Evolutionary conservation across 106 monocot genomes (phyloP).

Genomic region (Dendrobium catenatum): DNA sequence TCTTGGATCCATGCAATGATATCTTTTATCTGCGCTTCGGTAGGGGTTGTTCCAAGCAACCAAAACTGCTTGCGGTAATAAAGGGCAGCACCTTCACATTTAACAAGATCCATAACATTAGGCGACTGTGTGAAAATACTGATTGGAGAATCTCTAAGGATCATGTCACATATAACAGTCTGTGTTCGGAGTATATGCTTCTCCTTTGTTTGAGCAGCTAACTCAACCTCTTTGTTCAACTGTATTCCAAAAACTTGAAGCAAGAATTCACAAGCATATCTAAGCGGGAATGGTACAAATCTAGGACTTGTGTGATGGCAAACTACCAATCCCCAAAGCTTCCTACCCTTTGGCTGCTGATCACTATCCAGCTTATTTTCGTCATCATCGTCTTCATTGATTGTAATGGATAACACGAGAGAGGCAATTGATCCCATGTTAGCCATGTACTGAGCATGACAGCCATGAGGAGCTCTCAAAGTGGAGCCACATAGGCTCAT

Average conservation of each 20-base stretch:
- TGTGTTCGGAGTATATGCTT: slow-evolving; percentile 74
- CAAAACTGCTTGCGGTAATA: slow-evolving; percentile 61
- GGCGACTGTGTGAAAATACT: slow-evolving; percentile 83
- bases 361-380: slow-evolving; percentile 27
- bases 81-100: slow-evolving; percentile 90
- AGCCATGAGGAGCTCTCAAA: slow-evolving; percentile 83
- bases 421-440: slow-evolving; percentile 93
- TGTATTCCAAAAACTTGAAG: slow-evolving; percentile 83
- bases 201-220: slow-evolving; percentile 77
- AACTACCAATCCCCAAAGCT: slow-evolving; percentile 90
- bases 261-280: slow-evolving; percentile 92
- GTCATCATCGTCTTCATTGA: slow-evolving; percentile 60
- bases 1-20: slow-evolving; percentile 63
- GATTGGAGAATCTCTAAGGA: slow-evolving; percentile 75
- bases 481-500: slow-evolving; percentile 65
- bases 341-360: slow-evolving; percentile 45
- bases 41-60: slow-evolving; percentile 61
- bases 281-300: slow-evolving; percentile 86
- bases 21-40: slow-evolving; percentile 53
- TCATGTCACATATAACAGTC: slow-evolving; percentile 90
- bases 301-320: slow-evolving; percentile 73
- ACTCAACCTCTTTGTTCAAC: slow-evolving; percentile 81
- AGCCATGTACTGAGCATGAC: slow-evolving; percentile 88
- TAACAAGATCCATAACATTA: slow-evolving; percentile 87
- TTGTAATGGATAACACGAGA: slow-evolving; percentile 73